Evolutionary conservation across 176 grass and related monocot species (phyloP), one percentile per base, ranked within the genome.

Genomic region (Carex pumila): DNA sequence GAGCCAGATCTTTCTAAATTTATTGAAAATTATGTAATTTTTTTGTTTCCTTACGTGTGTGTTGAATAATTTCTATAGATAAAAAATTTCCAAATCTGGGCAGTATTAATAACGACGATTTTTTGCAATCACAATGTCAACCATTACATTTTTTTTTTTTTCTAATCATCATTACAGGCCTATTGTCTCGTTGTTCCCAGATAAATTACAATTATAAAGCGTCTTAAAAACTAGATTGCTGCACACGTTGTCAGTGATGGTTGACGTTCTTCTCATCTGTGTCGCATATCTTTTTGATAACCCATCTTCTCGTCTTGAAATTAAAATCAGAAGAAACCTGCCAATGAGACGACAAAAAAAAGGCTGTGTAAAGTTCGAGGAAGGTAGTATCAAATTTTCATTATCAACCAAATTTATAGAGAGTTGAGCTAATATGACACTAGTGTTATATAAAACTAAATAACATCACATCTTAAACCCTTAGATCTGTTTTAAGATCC

Each of bases 321-420:
- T 7, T 37, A 6, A 41, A 80, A n/a, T 83, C 62, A 83, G 80
- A 83, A 83, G 41, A 83, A 83, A 66, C 80, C 80, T 83, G 80
- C 17, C 34, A 83, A 83, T 12, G 49, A 22, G 61, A 82, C 11
- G 0, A 19, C 31, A 70, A 59, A 62, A 61, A 43, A 63, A 3
- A 58, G 6, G 19, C 9, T 39, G 12, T 81, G 5, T 5, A 47
- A 81, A 22, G 39, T 64, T 14, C 5, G 18, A 56, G 22, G 37
- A 64, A 17, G 29, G 63, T 29, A 68, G 66, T 50, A 21, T 32
- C 41, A 17, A 53, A 81, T 81, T 62, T 61, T 80, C 49, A 29
- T 63, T 41, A 81, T 79, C 59, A 21, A 39, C 39, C 12, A 43
- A 19, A 45, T 57, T 56, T 79, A 56, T 59, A 7, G 5, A 81